These are phyloP conservation scores for Sordaria brevicollis DNA, from an alignment of 495 filamentous ascomycete genomes.

Conservation along the genomic window DNA sequence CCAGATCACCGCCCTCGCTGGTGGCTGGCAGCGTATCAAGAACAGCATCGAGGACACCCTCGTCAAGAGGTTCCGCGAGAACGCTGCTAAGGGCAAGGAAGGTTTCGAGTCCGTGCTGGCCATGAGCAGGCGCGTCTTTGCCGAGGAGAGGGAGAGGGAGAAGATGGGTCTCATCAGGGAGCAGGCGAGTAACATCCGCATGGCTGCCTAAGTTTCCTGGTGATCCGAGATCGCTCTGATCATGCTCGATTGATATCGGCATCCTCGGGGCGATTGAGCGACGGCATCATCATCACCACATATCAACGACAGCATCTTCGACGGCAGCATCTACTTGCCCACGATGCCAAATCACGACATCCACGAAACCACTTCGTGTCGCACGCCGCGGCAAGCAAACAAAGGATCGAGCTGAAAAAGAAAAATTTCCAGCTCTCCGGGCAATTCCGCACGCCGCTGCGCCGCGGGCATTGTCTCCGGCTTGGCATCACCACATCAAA, in stretches of 20 bases:
- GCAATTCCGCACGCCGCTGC: neutral
- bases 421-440: too few relatives aligned
- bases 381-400: neutral
- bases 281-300: neutral
- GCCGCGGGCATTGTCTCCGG: neutral
- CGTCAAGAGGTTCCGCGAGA: conserved; percentile 80
- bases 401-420: neutral
- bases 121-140: conserved; percentile 86
- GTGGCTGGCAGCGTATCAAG: conserved; percentile 91
- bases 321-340: neutral
- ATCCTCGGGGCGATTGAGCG: neutral
- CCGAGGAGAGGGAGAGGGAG: conserved; percentile 58
- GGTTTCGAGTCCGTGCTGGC: conserved; percentile 91
- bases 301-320: neutral
- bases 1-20: conserved; percentile 84
- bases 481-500: neutral
- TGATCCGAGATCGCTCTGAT: neutral
- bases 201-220: conserved; percentile 3
- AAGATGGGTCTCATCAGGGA: conserved; percentile 18
- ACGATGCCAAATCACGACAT: neutral
- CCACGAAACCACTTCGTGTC: neutral
- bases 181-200: conserved; percentile 21
- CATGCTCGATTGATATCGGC: neutral
- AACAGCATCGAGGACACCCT: conserved; percentile 88
- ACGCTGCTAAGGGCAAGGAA: conserved; percentile 77